These are phyloP conservation scores for Platanthera zijinensis DNA, from an alignment of 106 monocot genomes.

Conservation along the genomic window DNA sequence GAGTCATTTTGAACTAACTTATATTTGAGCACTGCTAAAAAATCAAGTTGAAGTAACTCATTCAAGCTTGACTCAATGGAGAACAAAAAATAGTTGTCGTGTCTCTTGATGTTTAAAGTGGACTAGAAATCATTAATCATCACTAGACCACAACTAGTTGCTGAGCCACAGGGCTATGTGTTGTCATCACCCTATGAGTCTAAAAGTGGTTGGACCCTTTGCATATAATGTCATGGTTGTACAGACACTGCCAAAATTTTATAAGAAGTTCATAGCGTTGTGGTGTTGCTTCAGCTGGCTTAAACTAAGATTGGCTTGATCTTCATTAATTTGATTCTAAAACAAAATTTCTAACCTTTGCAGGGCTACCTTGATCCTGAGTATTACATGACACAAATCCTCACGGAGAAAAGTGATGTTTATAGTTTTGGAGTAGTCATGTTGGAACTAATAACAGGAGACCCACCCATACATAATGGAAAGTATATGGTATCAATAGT, in stretches of 20 bases:
- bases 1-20: background rate
- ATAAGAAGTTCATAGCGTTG: constrained; percentile 38
- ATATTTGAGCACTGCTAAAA: background rate
- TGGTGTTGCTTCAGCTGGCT: background rate
- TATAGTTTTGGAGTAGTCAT: constrained; percentile 78
- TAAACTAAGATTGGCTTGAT: background rate
- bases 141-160: background rate
- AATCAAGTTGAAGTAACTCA: background rate
- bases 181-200: background rate
- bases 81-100: background rate
- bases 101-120: background rate
- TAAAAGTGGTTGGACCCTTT: background rate
- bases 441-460: constrained; percentile 57
- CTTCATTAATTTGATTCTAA: background rate
- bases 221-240: constrained; percentile 1
- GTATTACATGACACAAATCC: constrained; percentile 63
- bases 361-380: constrained; percentile 81
- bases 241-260: constrained; percentile 37
- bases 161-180: background rate
- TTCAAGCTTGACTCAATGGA: background rate
- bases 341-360: background rate
- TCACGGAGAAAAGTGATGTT: constrained; percentile 74
- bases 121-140: background rate
- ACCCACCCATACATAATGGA: constrained; percentile 38
- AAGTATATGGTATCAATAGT: constrained; percentile 44